These are phyloP conservation scores for Ballota nigra DNA, from an alignment of 257 asterid genomes.

Conservation along the genomic window DNA sequence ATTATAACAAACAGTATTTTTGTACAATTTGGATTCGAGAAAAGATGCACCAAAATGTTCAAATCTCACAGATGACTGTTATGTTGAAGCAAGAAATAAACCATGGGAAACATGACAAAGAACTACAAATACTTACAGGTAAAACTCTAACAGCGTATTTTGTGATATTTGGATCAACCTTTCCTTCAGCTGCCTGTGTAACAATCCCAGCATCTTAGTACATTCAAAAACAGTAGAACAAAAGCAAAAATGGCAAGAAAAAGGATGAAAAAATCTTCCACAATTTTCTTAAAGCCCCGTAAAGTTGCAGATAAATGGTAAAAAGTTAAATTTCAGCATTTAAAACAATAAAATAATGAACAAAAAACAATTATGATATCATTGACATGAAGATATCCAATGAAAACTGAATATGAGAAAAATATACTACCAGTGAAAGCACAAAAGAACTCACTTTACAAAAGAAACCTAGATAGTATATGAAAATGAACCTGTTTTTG, in stretches of 20 bases:
- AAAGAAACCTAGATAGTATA: neutral
- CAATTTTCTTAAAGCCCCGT: neutral
- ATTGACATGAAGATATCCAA: neutral
- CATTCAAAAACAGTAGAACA: neutral
- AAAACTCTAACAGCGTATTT: constrained; percentile 76
- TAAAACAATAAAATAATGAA: neutral
- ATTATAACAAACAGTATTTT: neutral
- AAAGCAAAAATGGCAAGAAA: neutral
- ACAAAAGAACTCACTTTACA: neutral
- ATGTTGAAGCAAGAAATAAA: constrained; percentile 6
- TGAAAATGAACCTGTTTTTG: too few species aligned
- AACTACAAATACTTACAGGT: constrained; percentile 61
- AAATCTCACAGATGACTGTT: neutral
- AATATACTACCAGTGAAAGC: too few species aligned
- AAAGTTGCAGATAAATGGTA: neutral
- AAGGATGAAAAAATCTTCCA: neutral
- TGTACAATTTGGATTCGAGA: neutral
- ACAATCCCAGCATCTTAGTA: constrained; percentile 4
- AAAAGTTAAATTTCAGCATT: neutral
- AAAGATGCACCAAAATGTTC: neutral
- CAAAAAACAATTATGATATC: neutral
- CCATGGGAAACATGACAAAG: neutral
- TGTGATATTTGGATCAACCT: constrained; percentile 68
- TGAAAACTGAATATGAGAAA: neutral
- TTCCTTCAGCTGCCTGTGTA: constrained; percentile 66